These are phyloP conservation scores for Venturia asperata DNA, from an alignment of 2,329 filamentous ascomycete genomes.

Conservation along the genomic window DNA sequence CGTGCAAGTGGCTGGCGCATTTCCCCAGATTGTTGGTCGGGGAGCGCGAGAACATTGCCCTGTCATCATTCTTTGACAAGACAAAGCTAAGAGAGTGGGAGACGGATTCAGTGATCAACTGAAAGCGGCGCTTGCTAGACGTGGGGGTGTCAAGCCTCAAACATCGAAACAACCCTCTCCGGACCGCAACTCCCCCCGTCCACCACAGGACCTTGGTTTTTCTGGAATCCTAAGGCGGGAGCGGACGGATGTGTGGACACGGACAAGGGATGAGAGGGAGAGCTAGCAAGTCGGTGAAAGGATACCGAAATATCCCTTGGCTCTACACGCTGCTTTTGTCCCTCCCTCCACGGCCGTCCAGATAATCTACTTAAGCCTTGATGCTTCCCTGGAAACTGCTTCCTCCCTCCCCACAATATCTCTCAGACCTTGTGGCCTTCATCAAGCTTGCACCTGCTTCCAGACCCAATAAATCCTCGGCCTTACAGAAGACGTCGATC, in stretches of 20 bases:
- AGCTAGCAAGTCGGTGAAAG: constrained; percentile 12
- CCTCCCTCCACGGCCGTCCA: background rate
- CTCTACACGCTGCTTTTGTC: background rate
- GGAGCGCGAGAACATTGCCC: background rate
- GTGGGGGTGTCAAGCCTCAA: background rate
- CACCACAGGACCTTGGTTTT: constrained; percentile 10
- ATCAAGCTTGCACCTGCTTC: constrained; percentile 1
- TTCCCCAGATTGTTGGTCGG: constrained; percentile 2
- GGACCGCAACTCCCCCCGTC: constrained; percentile 10
- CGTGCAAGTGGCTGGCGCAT: background rate
- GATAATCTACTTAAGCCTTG: constrained; percentile 5
- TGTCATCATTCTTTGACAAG: background rate
- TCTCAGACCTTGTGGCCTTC: constrained; percentile 9
- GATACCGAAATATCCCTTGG: constrained; percentile 8
- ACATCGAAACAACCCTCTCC: background rate
- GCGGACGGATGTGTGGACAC: constrained; percentile 7
- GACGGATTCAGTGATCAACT: background rate
- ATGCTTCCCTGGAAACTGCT: background rate
- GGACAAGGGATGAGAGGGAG: constrained; percentile 10
- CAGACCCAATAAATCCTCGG: constrained; percentile 9
- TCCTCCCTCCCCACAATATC: background rate
- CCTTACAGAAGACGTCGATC: background rate
- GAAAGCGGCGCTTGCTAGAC: background rate
- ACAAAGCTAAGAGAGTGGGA: constrained; percentile 1
- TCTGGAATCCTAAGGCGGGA: constrained; percentile 8